Base-by-base conservation (phyloP, 257 asterid species). In the Lavandula angustifolia region DNA sequence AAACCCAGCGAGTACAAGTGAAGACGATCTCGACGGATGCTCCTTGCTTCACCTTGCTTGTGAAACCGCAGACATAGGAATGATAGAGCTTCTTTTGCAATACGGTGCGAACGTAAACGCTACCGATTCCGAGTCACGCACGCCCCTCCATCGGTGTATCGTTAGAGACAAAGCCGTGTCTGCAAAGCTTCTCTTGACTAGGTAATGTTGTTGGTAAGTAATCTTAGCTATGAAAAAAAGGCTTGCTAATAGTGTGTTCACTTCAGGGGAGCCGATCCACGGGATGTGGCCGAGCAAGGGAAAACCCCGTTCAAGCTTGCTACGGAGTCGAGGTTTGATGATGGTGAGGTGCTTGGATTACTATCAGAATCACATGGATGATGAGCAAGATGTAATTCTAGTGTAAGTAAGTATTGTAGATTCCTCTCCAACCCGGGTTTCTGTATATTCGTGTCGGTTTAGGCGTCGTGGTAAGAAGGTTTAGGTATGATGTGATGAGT, bases 81-180 rank as follows among this genome's bases (percentile, higher is more conserved):
- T 94, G 99, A 74, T 94, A 29, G 99, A 94, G 77, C 95, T 94
- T 66, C 96, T 94, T 58, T 75, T 94, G 81, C 99, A 94, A 60
- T 90, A 94, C 22, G 95, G 96, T 40, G 98, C 95, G 33, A 86
- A 86, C 62, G 68, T 91, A 70, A 94, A 91, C 70, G 83, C 95
- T 66, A 61, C 69, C 40, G 96, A 91, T 80, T 85, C 87, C 9
- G 79, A 83, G 62, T 86, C 85, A 6, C 89, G 72, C 68, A 86
- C 88, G 1, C 91, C 96, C 33, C 92, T 94, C 60, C 96, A 94
- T 75, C 82, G 85, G 46, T 86, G 96, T 71, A 70, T 94, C 62
- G 18, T 74, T 22, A 81, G 82, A 73, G 87, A 92, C 69, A 91
- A 85, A 78, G 61, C 84, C 10, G 72, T 80, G 31, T 69, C 82